Conservation (phyloP, 352 stramenopile genomes). For the Lagenidium giganteum region DNA sequence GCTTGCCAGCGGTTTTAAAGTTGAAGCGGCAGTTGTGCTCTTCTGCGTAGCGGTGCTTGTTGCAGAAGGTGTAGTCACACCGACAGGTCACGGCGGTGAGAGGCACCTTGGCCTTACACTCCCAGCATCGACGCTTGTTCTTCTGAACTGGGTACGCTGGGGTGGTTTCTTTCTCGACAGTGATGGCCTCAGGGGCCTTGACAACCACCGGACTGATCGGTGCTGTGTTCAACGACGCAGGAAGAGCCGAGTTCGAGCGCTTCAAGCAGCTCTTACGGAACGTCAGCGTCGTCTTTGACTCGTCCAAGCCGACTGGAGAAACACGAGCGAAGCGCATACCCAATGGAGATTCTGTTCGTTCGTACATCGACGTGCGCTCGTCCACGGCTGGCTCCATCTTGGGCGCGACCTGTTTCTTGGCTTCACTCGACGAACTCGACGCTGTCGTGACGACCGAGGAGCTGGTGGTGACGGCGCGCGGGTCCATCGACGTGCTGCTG, state of each 20-base stretch:
- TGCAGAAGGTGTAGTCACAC: conserved; percentile 89
- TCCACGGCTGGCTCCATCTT: conserved; percentile 22
- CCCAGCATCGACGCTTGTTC: conserved; percentile 86
- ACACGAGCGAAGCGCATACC: conserved; percentile 34
- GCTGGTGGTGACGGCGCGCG: conserved; percentile 18
- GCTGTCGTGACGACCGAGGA: conserved; percentile 19
- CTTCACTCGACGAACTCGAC: conserved; percentile 1
- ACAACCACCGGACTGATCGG: conserved; percentile 9
- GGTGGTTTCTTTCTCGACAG: conserved; percentile 6
- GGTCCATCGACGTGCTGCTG: conserved; percentile 24
- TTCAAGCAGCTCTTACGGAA: conserved; percentile 74
- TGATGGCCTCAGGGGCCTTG: background rate
- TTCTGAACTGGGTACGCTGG: conserved; percentile 55
- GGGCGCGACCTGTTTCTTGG: conserved; percentile 20
- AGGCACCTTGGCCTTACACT: conserved; percentile 83
- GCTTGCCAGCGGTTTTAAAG: conserved; percentile 81
- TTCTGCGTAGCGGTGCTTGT: conserved; percentile 86
- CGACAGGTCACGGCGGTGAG: conserved; percentile 84
- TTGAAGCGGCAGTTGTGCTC: conserved; percentile 86
- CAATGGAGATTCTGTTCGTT: background rate
- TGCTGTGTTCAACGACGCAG: conserved; percentile 15
- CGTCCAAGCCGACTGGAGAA: conserved; percentile 37
- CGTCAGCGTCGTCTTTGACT: conserved; percentile 36
- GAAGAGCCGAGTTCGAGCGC: conserved; percentile 47
- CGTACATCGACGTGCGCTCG: conserved; percentile 1